phyloP scores from a whole-genome alignment of 1,284 basidiomycete genomes.

The Lentinula novae-zelandiae region DNA sequence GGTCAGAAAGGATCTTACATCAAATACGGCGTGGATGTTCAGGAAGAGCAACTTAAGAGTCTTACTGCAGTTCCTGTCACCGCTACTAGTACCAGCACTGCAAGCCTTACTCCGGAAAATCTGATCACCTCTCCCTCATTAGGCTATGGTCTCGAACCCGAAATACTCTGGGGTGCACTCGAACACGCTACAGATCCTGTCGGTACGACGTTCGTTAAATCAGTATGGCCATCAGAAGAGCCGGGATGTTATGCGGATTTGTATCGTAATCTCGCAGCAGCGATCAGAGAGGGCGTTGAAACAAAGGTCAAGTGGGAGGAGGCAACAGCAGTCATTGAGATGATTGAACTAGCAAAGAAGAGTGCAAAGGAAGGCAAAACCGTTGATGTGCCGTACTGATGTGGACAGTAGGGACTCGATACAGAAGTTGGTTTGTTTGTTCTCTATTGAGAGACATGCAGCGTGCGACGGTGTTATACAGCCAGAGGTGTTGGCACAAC shows the following conservation, averaged over 20 bases:
- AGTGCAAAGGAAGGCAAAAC: slow-evolving; percentile 57
- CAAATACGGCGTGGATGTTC: slow-evolving; percentile 77
- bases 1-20: slow-evolving; percentile 70
- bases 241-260: slow-evolving; percentile 58
- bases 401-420: background rate
- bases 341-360: slow-evolving; percentile 68
- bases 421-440: no score
- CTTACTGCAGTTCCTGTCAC: slow-evolving; percentile 30
- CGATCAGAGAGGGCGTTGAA: slow-evolving; percentile 52
- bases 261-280: slow-evolving; percentile 62
- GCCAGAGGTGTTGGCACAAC: no score
- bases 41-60: slow-evolving; percentile 68
- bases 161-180: slow-evolving; percentile 54
- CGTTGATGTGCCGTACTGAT: background rate
- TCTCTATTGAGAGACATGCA: no score
- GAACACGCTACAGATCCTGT: slow-evolving; percentile 48
- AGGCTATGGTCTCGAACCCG: slow-evolving; percentile 57
- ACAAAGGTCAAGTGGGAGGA: slow-evolving; percentile 68
- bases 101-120: slow-evolving; percentile 29
- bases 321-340: slow-evolving; percentile 64
- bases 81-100: background rate
- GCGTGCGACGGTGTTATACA: no score
- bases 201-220: slow-evolving; percentile 41
- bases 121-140: slow-evolving; percentile 28
- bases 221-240: slow-evolving; percentile 63